These are phyloP conservation scores for Nyctanthes arbortristis DNA, from an alignment of 257 asterid genomes.

Conservation along the genomic window DNA sequence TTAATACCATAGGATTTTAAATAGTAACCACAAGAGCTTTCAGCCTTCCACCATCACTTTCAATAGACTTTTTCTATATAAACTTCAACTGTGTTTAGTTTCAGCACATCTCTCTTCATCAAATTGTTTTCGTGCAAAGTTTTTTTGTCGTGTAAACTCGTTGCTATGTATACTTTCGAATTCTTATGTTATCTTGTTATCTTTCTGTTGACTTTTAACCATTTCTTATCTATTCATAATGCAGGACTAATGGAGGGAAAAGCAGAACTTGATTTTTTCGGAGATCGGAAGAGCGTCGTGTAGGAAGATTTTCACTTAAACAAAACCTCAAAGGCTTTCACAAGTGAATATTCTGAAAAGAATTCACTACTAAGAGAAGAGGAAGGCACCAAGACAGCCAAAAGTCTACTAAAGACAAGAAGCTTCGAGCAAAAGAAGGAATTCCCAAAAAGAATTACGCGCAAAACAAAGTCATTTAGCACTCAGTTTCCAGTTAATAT, in stretches of 20 bases:
- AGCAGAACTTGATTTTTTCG: constrained; percentile 15
- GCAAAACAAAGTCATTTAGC: constrained; percentile 35
- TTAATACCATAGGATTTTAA: neutral
- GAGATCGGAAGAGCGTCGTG: constrained; percentile 17
- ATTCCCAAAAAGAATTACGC: constrained; percentile 16
- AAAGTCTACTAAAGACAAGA: constrained; percentile 26
- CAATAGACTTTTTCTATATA: neutral
- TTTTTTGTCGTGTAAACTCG: neutral
- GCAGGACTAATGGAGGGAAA: constrained; percentile 29
- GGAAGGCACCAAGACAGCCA: neutral
- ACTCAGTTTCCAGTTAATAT: constrained; percentile 28
- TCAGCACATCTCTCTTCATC: neutral
- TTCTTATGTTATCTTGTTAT: neutral
- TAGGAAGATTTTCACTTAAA: neutral
- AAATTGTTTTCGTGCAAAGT: neutral
- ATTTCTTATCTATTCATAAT: neutral
- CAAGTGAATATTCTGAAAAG: neutral
- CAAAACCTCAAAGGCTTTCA: neutral
- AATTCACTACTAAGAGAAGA: constrained; percentile 1
- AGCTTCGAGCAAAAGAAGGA: constrained; percentile 33
- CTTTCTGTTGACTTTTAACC: neutral
- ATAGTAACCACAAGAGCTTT: neutral
- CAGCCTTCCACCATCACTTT: neutral
- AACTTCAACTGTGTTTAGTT: neutral
- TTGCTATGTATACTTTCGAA: neutral